These are phyloP conservation scores for Fistulinella prunicolor DNA, from an alignment of 768 basidiomycete genomes.

Conservation along the genomic window DNA sequence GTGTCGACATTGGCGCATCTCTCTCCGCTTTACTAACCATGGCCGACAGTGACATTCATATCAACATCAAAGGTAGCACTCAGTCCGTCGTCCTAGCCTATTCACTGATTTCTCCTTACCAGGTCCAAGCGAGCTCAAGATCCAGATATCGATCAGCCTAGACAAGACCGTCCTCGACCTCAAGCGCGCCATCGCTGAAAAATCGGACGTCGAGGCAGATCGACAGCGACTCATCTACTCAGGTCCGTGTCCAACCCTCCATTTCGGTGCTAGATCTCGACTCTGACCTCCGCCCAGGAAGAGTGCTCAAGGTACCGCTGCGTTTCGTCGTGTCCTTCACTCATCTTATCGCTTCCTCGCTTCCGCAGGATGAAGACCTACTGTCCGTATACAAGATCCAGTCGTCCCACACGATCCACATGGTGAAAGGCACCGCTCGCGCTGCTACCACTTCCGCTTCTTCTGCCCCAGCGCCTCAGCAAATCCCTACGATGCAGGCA, in stretches of 20 bases:
- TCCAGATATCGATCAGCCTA: slow-evolving; percentile 76
- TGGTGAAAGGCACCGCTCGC: slow-evolving; percentile 84
- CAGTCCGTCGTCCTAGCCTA: too few species aligned
- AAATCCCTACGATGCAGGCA: slow-evolving; percentile 80
- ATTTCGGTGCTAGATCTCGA: background rate
- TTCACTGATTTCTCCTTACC: background rate
- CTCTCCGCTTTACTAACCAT: slow-evolving; percentile 36
- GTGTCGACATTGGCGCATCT: slow-evolving; percentile 4
- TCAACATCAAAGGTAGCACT: slow-evolving; percentile 76
- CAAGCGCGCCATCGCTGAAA: slow-evolving; percentile 83
- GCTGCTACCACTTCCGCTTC: slow-evolving; percentile 33
- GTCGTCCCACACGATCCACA: slow-evolving; percentile 83
- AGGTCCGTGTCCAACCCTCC: slow-evolving; percentile 43
- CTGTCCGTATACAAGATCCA: slow-evolving; percentile 89
- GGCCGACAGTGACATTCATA: slow-evolving; percentile 58
- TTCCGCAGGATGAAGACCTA: slow-evolving; percentile 70
- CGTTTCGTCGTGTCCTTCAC: background rate
- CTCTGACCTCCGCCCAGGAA: slow-evolving; percentile 39
- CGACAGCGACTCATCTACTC: slow-evolving; percentile 91
- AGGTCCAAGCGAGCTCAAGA: slow-evolving; percentile 92
- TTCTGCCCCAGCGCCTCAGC: slow-evolving; percentile 38
- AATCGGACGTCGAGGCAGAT: slow-evolving; percentile 83
- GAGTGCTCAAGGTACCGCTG: slow-evolving; percentile 63
- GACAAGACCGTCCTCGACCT: slow-evolving; percentile 88
- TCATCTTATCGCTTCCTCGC: slow-evolving; percentile 6